Evolutionary conservation across 192 early-diverging fungal genomes (phyloP), one percentile per base, ranked within the genome.

Genomic region (Coemansia sp.): DNA sequence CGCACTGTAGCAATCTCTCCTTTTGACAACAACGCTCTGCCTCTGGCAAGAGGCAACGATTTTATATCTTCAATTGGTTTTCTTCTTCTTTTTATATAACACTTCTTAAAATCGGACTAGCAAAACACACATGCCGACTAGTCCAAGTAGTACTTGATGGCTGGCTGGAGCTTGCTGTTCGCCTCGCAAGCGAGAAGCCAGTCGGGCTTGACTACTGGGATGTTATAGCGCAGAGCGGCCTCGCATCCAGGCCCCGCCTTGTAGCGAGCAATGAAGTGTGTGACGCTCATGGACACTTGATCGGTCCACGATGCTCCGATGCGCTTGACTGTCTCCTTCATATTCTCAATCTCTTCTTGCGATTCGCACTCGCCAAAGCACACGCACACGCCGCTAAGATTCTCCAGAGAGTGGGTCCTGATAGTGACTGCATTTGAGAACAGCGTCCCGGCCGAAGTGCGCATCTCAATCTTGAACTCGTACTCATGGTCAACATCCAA

Each of bases 321-420:
- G 47, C 92, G 87, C 37, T 84, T 82, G 32, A 98, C 59, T 1
- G 89, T 68, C 35, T 86, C 88, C 67, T 94, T 92, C 62, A 98
- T 85, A 41, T 88, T 85, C 40, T 88, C 88, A 25, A 91, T 74
- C 22, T 93, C 94, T 11, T 84, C 84, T 38, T 91, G 89, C 20
- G 86, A 82, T 62, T 93, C 91, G 72, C 97, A 94, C 4, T 85
- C 86, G 36, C 98, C 98, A 86, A 99, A 99, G 71, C 92, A 93
- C 24, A 98, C 92, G 66, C 92, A 87, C 63, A 98, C 94, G 17
- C 98, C 98, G n/a, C 94, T 98, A 35, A 99, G 86, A 73, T 99
- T 98, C 45, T 98, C 96, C 77, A 99, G 83, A 32, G 91, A 85
- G 74, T 99, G 98, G 6, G 98, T 99, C 62, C 84, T 87, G 39